Base-by-base conservation (phyloP, 2,329 filamentous ascomycete genomes). In the Ophiostoma piceae region DNA sequence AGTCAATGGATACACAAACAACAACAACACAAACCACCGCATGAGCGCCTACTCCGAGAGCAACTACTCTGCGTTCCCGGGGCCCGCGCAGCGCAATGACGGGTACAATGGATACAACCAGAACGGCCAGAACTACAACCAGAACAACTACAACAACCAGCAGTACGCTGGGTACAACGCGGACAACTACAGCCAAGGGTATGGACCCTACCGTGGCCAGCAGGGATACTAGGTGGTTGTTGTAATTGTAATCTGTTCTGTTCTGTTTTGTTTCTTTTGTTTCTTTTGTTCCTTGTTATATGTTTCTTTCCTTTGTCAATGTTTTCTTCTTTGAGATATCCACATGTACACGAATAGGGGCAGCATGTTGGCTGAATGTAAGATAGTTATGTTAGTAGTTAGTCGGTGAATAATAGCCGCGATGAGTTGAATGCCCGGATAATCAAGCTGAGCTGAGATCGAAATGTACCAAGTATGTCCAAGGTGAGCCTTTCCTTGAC, bases 331-430 rank as follows among this genome's bases (percentile, higher is more conserved):
- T 26, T 64, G 60, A 64, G 60, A 64, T 64, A 64, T 57, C 60
- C 60, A 64, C 60, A 64, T 57, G 51, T 57, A 57, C 51, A 57
- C 22, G 16, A 57, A 57, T 57, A 57, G n/a, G 51, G 51, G 51
- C 22, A 57, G 51, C 3, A 14, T 47, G 51, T 26, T 57, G 51
- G 22, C 16, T 26, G 22, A 16, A 51, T 19, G n/a, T 54, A 26
- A 22, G 47, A 47, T 47, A n/a, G 16, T 19, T n/a, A 47, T 35
- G 16, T 19, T 47, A 16, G 6, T 19, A 47, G 43, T n/a, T 47
- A 7, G 43, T 47, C 43, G 16, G 43, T 47, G 43, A 19, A n/a
- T 47, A 47, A n/a, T 47, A 47, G 43, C 43, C 43, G 35, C 35
- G 35, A 47, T 47, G 16, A 14, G 43, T 8, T n/a, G 43, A 47